Evolutionary conservation across 139 green algal species (phyloP).

Genomic region (Picochlorum sp.): DNA sequence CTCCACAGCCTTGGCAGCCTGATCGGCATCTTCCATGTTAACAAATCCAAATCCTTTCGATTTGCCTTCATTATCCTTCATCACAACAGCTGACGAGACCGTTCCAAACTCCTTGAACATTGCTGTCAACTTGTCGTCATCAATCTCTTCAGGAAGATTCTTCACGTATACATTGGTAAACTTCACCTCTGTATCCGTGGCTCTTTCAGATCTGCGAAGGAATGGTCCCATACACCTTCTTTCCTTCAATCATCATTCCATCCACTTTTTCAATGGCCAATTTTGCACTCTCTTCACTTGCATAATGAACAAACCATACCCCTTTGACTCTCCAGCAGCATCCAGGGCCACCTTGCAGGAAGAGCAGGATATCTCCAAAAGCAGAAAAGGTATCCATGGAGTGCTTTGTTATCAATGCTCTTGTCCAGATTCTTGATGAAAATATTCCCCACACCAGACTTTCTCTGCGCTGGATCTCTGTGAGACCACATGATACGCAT

Average conservation of each 20-base stretch:
- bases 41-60: constrained; percentile 89
- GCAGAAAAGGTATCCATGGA: constrained; percentile 90
- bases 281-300: constrained; percentile 65
- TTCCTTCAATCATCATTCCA: constrained; percentile 58
- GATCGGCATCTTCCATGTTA: constrained; percentile 71
- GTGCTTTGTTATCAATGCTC: constrained; percentile 82
- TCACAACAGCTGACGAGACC: constrained; percentile 59
- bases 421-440: constrained; percentile 97
- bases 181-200: constrained; percentile 35
- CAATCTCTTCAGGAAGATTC: constrained; percentile 60
- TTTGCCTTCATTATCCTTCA: constrained; percentile 61
- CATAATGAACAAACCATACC: constrained; percentile 96
- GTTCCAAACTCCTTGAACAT: constrained; percentile 64
- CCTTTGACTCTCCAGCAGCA: constrained; percentile 54
- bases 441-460: constrained; percentile 81
- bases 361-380: constrained; percentile 85
- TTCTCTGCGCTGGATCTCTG: constrained; percentile 64
- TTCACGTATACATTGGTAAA: constrained; percentile 95
- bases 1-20: constrained; percentile 62
- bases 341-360: constrained; percentile 56
- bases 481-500: constrained; percentile 95
- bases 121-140: constrained; percentile 55
- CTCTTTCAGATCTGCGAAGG: constrained; percentile 62
- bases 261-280: constrained; percentile 75
- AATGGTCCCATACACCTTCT: constrained; percentile 77